A percentile compares a stretch with the other conserved stretches of the same genome.
Conservation (phyloP, 2,329 filamentous ascomycete genomes). For the Aciculosporium take region DNA sequence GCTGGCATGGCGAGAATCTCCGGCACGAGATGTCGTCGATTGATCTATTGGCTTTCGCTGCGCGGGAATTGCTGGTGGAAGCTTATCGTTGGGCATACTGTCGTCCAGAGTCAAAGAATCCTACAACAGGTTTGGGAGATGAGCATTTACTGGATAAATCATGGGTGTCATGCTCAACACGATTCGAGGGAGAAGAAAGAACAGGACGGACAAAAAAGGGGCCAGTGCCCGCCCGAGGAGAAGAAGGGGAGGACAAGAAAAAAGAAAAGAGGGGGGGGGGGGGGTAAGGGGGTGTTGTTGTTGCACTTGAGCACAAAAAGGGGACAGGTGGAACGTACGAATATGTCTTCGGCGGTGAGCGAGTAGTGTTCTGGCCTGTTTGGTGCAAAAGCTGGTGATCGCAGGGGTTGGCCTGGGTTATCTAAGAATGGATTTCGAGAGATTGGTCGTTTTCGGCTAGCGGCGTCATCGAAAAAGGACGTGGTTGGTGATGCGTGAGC, state of each 20-base stretch:
- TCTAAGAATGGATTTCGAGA: constrained; percentile 69
- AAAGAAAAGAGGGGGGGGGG: too few species aligned
- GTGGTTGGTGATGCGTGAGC: constrained; percentile 25
- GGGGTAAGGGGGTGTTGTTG: too few species aligned
- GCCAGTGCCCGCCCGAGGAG: too few species aligned
- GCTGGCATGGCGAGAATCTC: constrained; percentile 30
- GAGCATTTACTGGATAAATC: neutral
- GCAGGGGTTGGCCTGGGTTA: constrained; percentile 26
- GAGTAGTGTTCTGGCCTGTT: constrained; percentile 29
- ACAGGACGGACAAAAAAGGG: too few species aligned
- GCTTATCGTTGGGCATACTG: constrained; percentile 23
- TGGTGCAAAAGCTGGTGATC: constrained; percentile 36
- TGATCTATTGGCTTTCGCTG: constrained; percentile 23
- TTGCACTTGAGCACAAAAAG: neutral
- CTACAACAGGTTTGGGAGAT: constrained; percentile 28
- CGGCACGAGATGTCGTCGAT: constrained; percentile 10
- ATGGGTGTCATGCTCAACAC: neutral
- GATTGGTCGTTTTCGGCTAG: constrained; percentile 37
- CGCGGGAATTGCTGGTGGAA: constrained; percentile 24
- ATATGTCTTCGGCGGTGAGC: constrained; percentile 53
- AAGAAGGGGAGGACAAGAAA: too few species aligned
- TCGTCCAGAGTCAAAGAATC: constrained; percentile 55
- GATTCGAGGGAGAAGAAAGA: neutral
- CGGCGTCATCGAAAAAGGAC: constrained; percentile 46
- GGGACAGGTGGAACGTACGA: constrained; percentile 43